Base-by-base conservation (phyloP, 2,329 filamentous ascomycete species). In the Colletotrichum cereale region DNA sequence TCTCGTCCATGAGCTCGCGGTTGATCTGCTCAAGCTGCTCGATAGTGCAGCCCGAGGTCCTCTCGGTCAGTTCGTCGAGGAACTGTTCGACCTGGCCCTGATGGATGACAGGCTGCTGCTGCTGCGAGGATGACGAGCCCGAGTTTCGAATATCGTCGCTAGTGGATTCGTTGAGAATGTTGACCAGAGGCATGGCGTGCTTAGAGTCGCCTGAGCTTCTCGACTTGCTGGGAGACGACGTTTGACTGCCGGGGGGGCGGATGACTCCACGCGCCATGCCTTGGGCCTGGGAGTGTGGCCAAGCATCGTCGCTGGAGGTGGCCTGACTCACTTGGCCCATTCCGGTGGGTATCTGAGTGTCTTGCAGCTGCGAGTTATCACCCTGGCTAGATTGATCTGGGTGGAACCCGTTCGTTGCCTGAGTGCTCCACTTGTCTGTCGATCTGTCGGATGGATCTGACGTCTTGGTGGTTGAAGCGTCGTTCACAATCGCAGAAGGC, bases 11-110 rank as follows among this genome's bases (percentile, higher is more conserved):
- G 74, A 98, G 85, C 75, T 92, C 90, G 10, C 95, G 92, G 80
- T 95, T 95, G 79, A 98, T 91, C 81, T 98, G 96, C 84, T 98
- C 96, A 26, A 99, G 85, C 80, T 99, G 96, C 82, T 99, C 96
- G 63, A 99, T 93, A 0, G 92, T 93, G 80, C 93, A 93, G 0
- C 93, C 94, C 26, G 89, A 91, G 2, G 93, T 96, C 55, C 87
- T 85, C 36, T 88, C 82, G 0, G 91, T 90, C 42, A 97, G 84
- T 47, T 89, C 85, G 0, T 85, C 79, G 67, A 94, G 86, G 66
- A 97, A 87, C 8, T 84, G 79, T 2, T 84, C 80, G 31, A 94
- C 84, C 38, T 88, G 84, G 0, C 77, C 77, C 16, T 87, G 85
- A 38, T 86, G 80, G 4, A 86, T 74, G 47, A 87, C 80, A 26